Percentiles rank a stretch among this genome's conserved stretches.
phyloP scores from a whole-genome alignment of 192 early-diverging fungal genomes.

The Oehlia diaphana region DNA sequence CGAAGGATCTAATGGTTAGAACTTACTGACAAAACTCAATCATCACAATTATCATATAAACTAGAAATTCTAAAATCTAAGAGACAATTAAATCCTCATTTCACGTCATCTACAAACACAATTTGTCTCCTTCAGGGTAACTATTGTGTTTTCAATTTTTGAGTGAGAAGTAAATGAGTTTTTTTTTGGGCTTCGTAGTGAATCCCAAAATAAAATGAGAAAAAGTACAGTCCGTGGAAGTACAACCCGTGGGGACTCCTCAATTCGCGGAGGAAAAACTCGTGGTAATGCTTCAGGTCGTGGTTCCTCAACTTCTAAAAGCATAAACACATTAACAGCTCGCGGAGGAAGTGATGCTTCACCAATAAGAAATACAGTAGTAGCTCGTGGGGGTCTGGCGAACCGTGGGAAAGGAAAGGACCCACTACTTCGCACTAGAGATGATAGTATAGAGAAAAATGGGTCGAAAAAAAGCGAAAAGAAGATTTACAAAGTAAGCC shows the following conservation, averaged over 20 bases:
- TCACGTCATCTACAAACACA: too few species aligned
- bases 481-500: background rate
- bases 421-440: background rate
- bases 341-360: background rate
- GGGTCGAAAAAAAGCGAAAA: background rate
- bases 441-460: background rate
- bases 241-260: background rate
- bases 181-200: background rate
- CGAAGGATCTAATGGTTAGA: too few species aligned
- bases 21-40: too few species aligned
- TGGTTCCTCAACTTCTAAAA: background rate
- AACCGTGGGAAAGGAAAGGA: background rate
- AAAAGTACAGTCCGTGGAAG: background rate
- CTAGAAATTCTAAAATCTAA: too few species aligned
- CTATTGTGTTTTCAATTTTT: too few species aligned
- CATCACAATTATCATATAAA: too few species aligned
- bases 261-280: background rate
- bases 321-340: background rate
- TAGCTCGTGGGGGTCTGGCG: background rate
- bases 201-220: background rate
- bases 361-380: background rate
- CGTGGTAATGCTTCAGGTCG: background rate
- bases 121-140: too few species aligned
- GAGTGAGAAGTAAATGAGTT: background rate
- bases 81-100: too few species aligned